These are phyloP conservation scores for Fusarium clavum DNA, from an alignment of 2,329 filamentous ascomycete species.

Conservation along the genomic window DNA sequence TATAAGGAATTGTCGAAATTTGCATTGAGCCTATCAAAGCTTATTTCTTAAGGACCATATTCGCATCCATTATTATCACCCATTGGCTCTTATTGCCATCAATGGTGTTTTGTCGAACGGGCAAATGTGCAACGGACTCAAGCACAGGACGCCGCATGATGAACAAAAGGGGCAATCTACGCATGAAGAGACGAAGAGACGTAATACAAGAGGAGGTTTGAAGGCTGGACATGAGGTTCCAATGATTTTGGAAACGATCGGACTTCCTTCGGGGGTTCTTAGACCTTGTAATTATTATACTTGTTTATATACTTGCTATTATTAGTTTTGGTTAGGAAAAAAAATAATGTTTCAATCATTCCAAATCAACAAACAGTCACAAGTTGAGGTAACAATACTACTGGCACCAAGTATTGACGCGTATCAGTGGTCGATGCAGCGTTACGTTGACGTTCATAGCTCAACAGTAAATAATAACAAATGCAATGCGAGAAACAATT, in stretches of 20 bases:
- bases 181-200: slow-evolving; percentile 29
- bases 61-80: slow-evolving; percentile 11
- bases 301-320: slow-evolving; percentile 16
- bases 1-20: slow-evolving; percentile 47
- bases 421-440: not conserved
- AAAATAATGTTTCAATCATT: not conserved
- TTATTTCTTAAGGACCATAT: not conserved
- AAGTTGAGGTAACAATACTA: not conserved
- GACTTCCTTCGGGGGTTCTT: not conserved
- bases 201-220: slow-evolving; percentile 16
- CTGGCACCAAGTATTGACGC: not conserved
- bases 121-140: not conserved
- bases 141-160: not conserved
- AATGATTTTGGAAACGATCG: not conserved
- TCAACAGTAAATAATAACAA: not conserved
- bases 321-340: not conserved
- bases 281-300: slow-evolving; percentile 24
- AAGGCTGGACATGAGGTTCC: not conserved
- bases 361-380: too few relatives aligned
- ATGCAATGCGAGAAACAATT: slow-evolving; percentile 42
- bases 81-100: not conserved
- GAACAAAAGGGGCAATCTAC: slow-evolving; percentile 4
- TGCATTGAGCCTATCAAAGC: not conserved
- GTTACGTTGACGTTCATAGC: not conserved
- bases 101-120: not conserved